A percentile compares a stretch with the other conserved stretches of the same genome.
Conservation (phyloP, 805 yeast species). For the Metschnikowia rubicola region DNA sequence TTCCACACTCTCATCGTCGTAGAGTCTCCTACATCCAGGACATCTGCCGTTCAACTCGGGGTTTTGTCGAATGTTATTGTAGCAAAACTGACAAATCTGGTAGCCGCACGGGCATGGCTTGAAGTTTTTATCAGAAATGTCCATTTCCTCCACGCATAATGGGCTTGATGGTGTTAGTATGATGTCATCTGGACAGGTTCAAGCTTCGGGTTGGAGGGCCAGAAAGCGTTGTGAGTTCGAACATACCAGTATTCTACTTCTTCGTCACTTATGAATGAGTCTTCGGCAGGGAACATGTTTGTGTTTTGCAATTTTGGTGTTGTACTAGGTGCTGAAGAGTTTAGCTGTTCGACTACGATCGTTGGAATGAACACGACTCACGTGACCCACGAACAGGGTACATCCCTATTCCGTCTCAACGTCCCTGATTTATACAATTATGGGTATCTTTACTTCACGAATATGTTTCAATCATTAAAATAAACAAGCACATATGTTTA, state of each 20-base stretch:
- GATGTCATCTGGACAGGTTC: neutral
- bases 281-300: conserved; percentile 18
- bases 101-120: conserved; percentile 99
- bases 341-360: neutral
- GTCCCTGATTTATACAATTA: too few relatives aligned
- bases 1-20: conserved; percentile 90
- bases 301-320: conserved; percentile 31
- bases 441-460: too few relatives aligned
- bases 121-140: conserved; percentile 90
- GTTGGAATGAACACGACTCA: conserved; percentile 13
- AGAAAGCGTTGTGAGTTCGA: neutral
- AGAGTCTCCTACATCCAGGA: conserved; percentile 94
- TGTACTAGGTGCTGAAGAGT: neutral
- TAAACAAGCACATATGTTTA: too few relatives aligned
- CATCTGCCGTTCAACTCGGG: conserved; percentile 95
- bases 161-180: conserved; percentile 52
- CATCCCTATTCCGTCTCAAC: too few relatives aligned
- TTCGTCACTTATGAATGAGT: conserved; percentile 62
- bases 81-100: conserved; percentile 97
- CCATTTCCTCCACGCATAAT: conserved; percentile 96
- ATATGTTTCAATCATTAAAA: too few relatives aligned
- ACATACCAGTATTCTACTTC: conserved; percentile 72
- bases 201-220: neutral
- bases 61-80: conserved; percentile 91
- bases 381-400: conserved; percentile 6